Evolutionary conservation across 805 yeast species (phyloP).

Genomic region (Candida endomychidarum): DNA sequence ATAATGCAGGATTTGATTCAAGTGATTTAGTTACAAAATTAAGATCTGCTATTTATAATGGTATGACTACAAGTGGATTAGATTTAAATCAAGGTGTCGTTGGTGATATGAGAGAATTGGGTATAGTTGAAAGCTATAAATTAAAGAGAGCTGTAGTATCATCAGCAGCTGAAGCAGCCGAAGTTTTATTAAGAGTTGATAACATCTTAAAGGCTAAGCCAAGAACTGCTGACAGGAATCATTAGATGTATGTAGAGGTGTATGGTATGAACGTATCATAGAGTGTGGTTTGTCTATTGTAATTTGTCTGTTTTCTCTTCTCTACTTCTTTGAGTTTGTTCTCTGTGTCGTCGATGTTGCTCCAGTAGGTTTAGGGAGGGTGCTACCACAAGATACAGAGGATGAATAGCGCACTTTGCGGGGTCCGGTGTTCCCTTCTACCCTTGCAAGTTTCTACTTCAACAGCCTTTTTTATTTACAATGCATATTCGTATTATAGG

Average conservation of each 20-base stretch:
- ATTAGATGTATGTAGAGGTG: constrained; percentile 19
- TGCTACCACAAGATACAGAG: no score
- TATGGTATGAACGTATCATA: no score
- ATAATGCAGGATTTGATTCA: constrained; percentile 95
- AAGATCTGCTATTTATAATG: constrained; percentile 87
- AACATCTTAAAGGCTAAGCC: constrained; percentile 97
- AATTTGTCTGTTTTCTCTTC: no score
- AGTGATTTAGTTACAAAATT: constrained; percentile 88
- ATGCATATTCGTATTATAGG: no score
- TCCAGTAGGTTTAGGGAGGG: no score
- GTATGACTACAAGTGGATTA: constrained; percentile 87
- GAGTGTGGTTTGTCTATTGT: no score
- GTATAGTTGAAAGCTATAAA: constrained; percentile 90
- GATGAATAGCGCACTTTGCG: no score
- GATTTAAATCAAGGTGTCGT: constrained; percentile 81
- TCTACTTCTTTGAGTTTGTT: no score
- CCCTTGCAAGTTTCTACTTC: no score
- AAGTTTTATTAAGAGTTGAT: constrained; percentile 91
- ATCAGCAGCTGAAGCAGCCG: constrained; percentile 98
- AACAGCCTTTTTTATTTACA: no score
- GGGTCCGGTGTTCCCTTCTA: no score
- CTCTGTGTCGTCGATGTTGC: no score
- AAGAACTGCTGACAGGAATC: constrained; percentile 88
- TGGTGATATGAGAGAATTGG: constrained; percentile 92
- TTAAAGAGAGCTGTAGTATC: constrained; percentile 91